These are phyloP conservation scores for Pleurotus ostreatus DNA, from an alignment of 768 basidiomycete species.

Conservation along the genomic window DNA sequence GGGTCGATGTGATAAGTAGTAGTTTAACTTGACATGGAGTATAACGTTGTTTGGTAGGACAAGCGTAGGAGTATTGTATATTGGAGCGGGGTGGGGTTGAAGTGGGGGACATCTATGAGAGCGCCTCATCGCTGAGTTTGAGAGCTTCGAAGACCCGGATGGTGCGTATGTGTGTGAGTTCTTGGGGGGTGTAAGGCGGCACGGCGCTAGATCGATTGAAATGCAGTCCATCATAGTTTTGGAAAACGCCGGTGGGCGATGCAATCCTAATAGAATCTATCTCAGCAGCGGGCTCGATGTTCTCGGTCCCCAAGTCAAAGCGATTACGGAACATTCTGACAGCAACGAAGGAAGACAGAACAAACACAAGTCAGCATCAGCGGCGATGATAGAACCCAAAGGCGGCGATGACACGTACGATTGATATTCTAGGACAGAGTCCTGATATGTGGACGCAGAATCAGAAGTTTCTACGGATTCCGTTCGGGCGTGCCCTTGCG, in stretches of 20 bases:
- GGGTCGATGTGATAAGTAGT: no score
- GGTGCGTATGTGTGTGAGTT: constrained; percentile 21
- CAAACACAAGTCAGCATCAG: not conserved
- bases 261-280: not conserved
- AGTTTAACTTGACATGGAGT: no score
- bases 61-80: no score
- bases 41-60: no score
- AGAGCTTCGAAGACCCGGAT: constrained; percentile 23
- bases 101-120: not conserved
- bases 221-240: constrained; percentile 12
- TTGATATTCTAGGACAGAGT: constrained; percentile 9
- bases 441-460: constrained; percentile 10
- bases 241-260: constrained; percentile 8
- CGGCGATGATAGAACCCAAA: not conserved
- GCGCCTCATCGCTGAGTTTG: constrained; percentile 12
- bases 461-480: constrained; percentile 5
- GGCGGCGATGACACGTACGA: not conserved
- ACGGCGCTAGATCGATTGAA: constrained; percentile 11
- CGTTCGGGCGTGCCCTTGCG: constrained; percentile 9
- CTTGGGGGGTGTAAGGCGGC: constrained; percentile 21
- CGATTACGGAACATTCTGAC: constrained; percentile 7
- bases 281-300: constrained; percentile 9
- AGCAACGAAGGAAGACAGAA: not conserved
- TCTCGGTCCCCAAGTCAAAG: constrained; percentile 1
- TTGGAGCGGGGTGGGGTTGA: no score